Conservation (phyloP, 805 yeast species). For the Teunomyces kruisii region DNA sequence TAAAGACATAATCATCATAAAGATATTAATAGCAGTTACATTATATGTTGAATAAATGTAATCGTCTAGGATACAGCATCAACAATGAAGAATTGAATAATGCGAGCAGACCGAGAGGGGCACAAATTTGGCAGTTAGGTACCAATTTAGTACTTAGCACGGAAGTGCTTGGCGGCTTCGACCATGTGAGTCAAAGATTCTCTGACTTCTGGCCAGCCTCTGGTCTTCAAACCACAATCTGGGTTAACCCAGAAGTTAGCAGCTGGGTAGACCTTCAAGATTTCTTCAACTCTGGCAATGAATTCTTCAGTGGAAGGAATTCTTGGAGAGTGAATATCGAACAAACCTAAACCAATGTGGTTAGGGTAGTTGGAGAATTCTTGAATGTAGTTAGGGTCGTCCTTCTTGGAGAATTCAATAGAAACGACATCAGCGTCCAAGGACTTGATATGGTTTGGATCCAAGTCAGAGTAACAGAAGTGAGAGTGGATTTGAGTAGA, state of each 20-base stretch:
- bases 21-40: constrained; percentile 28
- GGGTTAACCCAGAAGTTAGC: constrained; percentile 99
- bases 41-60: constrained; percentile 52
- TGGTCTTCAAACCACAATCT: constrained; percentile 99
- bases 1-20: constrained; percentile 15
- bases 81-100: constrained; percentile 43
- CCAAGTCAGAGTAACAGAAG: constrained; percentile 99
- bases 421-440: constrained; percentile 99
- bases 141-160: constrained; percentile 37
- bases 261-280: constrained; percentile 95
- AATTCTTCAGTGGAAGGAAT: constrained; percentile 97
- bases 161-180: constrained; percentile 95
- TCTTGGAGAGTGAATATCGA: constrained; percentile 99
- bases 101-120: constrained; percentile 20
- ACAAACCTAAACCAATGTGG: constrained; percentile 99
- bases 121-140: constrained; percentile 3
- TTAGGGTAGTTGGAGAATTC: constrained; percentile 98
- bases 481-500: constrained; percentile 98
- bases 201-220: constrained; percentile 98
- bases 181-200: constrained; percentile 98
- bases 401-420: constrained; percentile 99
- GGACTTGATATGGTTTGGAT: constrained; percentile 99
- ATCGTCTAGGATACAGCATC: constrained; percentile 35
- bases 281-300: constrained; percentile 87
- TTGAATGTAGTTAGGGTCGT: constrained; percentile 95